Evolutionary conservation across 352 stramenopile species (phyloP).

Genomic region (Lagenidium giganteum): DNA sequence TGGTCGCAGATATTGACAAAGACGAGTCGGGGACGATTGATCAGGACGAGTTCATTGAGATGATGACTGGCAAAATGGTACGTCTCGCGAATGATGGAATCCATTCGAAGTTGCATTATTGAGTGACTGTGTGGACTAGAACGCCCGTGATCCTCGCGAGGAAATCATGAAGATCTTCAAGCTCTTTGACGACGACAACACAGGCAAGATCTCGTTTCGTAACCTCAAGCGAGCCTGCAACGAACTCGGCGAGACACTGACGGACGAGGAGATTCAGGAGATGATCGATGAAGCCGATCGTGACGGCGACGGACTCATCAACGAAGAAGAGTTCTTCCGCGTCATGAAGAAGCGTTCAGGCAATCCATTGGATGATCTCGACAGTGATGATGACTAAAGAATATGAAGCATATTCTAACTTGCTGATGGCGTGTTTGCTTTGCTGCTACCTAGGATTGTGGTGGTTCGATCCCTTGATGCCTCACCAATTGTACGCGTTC

Average conservation of each 20-base stretch:
- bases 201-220: conserved; percentile 92
- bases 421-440: conserved; percentile 3
- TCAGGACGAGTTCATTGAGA: conserved; percentile 93
- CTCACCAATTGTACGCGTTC: conserved; percentile 15
- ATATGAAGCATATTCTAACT: too few species aligned
- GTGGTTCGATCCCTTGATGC: too few species aligned
- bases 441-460: conserved; percentile 10
- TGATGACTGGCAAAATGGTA: conserved; percentile 93
- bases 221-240: conserved; percentile 93
- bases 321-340: conserved; percentile 93
- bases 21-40: conserved; percentile 87
- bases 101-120: neutral
- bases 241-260: conserved; percentile 70
- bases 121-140: conserved; percentile 20
- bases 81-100: neutral
- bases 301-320: conserved; percentile 91
- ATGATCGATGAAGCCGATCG: conserved; percentile 96
- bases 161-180: conserved; percentile 94
- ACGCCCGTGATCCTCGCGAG: conserved; percentile 82
- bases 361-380: conserved; percentile 89
- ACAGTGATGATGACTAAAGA: conserved; percentile 89
- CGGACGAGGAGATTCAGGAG: conserved; percentile 85
- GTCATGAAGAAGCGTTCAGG: conserved; percentile 95
- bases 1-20: conserved; percentile 94
- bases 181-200: conserved; percentile 95